Evolutionary conservation across 345 rosid species (phyloP).

Genomic region (Kandelia obovata): DNA sequence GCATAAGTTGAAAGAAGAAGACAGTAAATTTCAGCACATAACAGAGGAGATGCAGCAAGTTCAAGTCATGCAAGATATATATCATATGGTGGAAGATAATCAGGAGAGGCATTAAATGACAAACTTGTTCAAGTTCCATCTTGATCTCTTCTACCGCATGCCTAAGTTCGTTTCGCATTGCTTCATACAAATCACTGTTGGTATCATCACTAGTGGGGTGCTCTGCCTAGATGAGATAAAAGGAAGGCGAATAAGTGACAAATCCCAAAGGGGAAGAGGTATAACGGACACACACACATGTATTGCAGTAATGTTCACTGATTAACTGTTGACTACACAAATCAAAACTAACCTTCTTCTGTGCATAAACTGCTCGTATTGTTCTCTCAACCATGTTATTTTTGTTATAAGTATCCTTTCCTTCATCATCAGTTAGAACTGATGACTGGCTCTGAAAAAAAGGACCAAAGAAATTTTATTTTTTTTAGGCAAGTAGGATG

Average conservation of each 20-base stretch:
- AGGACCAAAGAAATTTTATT: slow-evolving; percentile 17
- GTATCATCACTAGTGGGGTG: slow-evolving; percentile 46
- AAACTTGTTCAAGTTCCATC: slow-evolving; percentile 58
- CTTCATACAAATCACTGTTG: slow-evolving; percentile 48
- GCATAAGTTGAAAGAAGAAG: slow-evolving; percentile 29
- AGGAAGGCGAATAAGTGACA: slow-evolving; percentile 15
- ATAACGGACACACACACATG: not conserved
- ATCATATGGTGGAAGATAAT: not conserved
- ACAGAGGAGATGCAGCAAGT: slow-evolving; percentile 9
- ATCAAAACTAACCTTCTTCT: slow-evolving; percentile 56
- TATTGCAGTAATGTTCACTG: not conserved
- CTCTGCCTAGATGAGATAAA: slow-evolving; percentile 33
- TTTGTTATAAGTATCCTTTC: slow-evolving; percentile 39
- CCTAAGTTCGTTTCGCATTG: slow-evolving; percentile 64
- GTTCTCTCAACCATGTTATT: slow-evolving; percentile 56
- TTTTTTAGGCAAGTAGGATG: not conserved
- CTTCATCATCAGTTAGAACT: slow-evolving; percentile 85
- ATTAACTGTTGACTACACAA: slow-evolving; percentile 9
- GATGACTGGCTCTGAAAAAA: slow-evolving; percentile 77
- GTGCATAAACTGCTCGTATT: slow-evolving; percentile 66
- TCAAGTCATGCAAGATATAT: not conserved
- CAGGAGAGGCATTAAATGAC: slow-evolving; percentile 14
- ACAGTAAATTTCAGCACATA: slow-evolving; percentile 15
- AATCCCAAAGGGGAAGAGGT: not conserved
- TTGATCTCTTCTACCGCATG: slow-evolving; percentile 65